Evolutionary conservation across 1,139 yeast genomes (phyloP).

Genomic region (Debaryomyces singareniensis): DNA sequence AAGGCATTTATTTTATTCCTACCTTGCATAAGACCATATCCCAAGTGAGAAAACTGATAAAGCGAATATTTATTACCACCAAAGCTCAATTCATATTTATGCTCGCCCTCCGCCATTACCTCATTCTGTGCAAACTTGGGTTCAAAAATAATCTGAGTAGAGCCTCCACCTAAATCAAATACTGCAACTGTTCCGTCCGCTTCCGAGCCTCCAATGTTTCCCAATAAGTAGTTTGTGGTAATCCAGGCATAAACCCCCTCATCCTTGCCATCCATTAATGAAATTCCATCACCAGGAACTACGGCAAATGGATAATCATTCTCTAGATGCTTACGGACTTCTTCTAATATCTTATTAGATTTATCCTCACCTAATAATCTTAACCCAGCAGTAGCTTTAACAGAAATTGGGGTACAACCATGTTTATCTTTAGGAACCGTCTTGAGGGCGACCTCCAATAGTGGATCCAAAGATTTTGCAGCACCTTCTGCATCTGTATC

Average conservation of each 20-base stretch:
- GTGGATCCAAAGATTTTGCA: constrained; percentile 78
- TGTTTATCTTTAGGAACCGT: constrained; percentile 69
- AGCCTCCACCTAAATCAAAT: constrained; percentile 97
- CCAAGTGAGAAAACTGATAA: constrained; percentile 92
- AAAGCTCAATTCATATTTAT: constrained; percentile 71
- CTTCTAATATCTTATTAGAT: constrained; percentile 60
- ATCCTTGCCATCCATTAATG: constrained; percentile 92
- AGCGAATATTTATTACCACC: constrained; percentile 78
- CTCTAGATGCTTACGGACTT: constrained; percentile 72
- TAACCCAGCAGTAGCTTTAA: constrained; percentile 97
- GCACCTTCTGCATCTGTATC: constrained; percentile 80
- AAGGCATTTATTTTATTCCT: constrained; percentile 70
- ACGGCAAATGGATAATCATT: constrained; percentile 85
- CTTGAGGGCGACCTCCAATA: constrained; percentile 66
- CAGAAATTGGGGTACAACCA: constrained; percentile 86
- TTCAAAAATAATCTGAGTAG: constrained; percentile 96
- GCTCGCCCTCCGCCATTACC: constrained; percentile 78
- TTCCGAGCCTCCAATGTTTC: constrained; percentile 77
- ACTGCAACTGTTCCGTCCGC: constrained; percentile 88
- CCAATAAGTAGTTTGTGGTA: constrained; percentile 86
- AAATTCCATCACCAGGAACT: constrained; percentile 75
- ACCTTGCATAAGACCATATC: constrained; percentile 93
- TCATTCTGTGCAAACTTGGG: constrained; percentile 61
- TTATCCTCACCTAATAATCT: constrained; percentile 77
- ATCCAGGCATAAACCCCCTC: constrained; percentile 99